phyloP scores from a whole-genome alignment of 2,329 filamentous ascomycete genomes.

The Ustulina deusta region DNA sequence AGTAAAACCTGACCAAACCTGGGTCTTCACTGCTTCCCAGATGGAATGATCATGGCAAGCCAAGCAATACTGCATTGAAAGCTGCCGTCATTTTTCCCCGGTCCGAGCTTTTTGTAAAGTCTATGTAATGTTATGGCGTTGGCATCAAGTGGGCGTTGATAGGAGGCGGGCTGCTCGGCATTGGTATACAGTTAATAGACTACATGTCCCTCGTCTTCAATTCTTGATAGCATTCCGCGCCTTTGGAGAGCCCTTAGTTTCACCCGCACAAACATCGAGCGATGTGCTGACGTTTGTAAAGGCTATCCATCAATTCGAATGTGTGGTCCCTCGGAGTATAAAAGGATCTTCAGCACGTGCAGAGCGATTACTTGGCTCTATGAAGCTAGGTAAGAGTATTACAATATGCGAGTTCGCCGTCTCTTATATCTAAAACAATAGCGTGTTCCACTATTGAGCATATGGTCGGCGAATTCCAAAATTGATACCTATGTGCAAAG shows the following conservation, averaged over 20 bases:
- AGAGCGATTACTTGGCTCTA: neutral
- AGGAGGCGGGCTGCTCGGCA: slow-evolving; percentile 25
- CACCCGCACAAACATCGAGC: neutral
- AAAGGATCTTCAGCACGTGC: neutral
- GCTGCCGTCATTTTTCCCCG: slow-evolving; percentile 9
- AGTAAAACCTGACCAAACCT: neutral
- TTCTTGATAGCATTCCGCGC: no score
- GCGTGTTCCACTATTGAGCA: neutral
- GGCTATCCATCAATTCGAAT: neutral
- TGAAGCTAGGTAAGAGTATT: neutral
- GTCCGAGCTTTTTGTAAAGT: slow-evolving; percentile 29
- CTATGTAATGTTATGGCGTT: slow-evolving; percentile 35
- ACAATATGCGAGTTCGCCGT: neutral
- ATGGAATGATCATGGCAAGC: neutral
- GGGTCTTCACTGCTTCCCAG: neutral
- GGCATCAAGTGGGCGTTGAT: slow-evolving; percentile 34
- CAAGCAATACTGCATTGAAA: neutral
- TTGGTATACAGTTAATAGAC: slow-evolving; percentile 35
- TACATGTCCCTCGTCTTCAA: slow-evolving; percentile 8
- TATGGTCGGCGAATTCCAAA: neutral
- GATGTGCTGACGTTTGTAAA: neutral
- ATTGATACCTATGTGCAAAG: neutral
- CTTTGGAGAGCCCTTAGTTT: neutral
- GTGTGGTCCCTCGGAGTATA: neutral
- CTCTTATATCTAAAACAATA: neutral